Conservation (phyloP, 2,329 filamentous ascomycete genomes). For the Botrytis elliptica region DNA sequence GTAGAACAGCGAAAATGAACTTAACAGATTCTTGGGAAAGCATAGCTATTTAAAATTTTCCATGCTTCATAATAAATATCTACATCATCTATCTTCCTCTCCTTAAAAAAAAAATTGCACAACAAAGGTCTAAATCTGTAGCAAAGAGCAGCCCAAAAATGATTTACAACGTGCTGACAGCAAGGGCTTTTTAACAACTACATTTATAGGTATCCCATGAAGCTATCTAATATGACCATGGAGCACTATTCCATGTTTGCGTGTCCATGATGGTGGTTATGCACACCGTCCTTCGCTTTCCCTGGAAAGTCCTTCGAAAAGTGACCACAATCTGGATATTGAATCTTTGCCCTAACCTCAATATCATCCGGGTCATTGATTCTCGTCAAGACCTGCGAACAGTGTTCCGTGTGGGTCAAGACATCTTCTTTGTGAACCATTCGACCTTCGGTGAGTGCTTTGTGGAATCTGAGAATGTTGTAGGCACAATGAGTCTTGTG, state of each 20-base stretch:
- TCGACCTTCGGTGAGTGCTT: background rate
- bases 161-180: background rate
- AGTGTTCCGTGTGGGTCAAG: background rate
- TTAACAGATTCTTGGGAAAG: background rate
- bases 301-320: background rate
- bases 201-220: background rate
- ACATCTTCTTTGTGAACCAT: background rate
- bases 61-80: background rate
- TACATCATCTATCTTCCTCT: background rate
- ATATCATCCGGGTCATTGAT: background rate
- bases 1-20: background rate
- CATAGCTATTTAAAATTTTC: background rate
- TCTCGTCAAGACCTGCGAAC: background rate
- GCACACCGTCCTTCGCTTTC: background rate
- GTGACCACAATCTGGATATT: background rate
- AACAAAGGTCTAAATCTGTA: background rate
- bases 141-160: background rate
- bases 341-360: background rate
- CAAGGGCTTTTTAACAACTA: background rate
- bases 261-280: background rate
- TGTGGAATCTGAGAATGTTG: background rate
- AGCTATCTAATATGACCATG: background rate
- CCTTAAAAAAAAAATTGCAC: background rate
- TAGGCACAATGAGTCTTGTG: background rate
- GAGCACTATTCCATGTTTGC: background rate